Conservation (phyloP, 208 protist species). For the Novymonas esmeraldas region DNA sequence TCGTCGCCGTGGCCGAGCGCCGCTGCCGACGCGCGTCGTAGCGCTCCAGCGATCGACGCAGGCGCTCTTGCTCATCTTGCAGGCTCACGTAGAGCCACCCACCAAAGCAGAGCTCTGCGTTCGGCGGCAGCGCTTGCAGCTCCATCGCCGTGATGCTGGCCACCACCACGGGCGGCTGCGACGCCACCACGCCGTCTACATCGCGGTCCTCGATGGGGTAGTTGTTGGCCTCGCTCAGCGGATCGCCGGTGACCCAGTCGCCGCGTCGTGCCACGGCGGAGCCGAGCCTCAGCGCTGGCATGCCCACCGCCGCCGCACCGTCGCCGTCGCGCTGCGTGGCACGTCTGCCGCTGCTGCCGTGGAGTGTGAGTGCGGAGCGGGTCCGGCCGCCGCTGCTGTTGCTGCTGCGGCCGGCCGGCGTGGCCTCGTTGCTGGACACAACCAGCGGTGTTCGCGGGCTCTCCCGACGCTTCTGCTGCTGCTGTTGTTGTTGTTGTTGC, state of each 20-base stretch:
- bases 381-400: background rate
- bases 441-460: background rate
- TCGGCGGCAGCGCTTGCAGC: conserved; percentile 48
- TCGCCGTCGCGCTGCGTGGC: background rate
- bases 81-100: conserved; percentile 66
- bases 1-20: conserved; percentile 3
- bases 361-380: no score
- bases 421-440: background rate
- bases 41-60: conserved; percentile 36
- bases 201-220: conserved; percentile 45
- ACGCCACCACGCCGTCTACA: conserved; percentile 19
- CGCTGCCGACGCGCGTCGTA: conserved; percentile 22
- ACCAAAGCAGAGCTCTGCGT: conserved; percentile 67
- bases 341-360: no score
- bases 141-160: conserved; percentile 57
- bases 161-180: conserved; percentile 50
- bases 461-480: background rate
- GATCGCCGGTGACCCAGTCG: conserved; percentile 6
- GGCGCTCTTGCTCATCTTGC: conserved; percentile 61
- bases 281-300: conserved; percentile 16
- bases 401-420: background rate
- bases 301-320: background rate
- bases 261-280: background rate
- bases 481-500: background rate
- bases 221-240: conserved; percentile 38